phyloP scores from a whole-genome alignment of 495 filamentous ascomycete genomes.

The Parmelia sp. region DNA sequence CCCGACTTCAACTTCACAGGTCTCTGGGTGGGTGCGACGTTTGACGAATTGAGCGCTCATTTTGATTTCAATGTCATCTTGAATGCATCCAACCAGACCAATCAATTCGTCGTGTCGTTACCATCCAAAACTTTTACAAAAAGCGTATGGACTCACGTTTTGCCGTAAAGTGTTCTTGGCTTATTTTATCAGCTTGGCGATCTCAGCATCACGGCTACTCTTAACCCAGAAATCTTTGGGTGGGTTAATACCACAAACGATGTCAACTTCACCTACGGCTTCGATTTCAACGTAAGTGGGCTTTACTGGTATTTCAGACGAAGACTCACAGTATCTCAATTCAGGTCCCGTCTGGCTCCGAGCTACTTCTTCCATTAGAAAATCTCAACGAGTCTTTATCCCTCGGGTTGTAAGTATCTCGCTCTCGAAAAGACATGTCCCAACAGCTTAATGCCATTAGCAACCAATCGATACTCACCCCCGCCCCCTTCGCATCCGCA shows the following conservation, averaged over 20 bases:
- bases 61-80: slow-evolving; percentile 15
- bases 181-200: neutral
- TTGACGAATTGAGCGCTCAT: slow-evolving; percentile 10
- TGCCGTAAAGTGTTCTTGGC: neutral
- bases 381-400: slow-evolving; percentile 9
- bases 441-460: neutral
- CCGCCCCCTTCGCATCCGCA: slow-evolving; percentile 1
- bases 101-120: slow-evolving; percentile 10
- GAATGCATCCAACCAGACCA: slow-evolving; percentile 10
- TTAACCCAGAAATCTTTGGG: neutral
- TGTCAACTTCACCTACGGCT: slow-evolving; percentile 18
- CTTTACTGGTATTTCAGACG: neutral
- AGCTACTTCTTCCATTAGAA: slow-evolving; percentile 4
- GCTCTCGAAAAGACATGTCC: too few relatives aligned
- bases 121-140: slow-evolving; percentile 4
- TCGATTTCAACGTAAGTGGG: slow-evolving; percentile 14
- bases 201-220: neutral
- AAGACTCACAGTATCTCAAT: neutral
- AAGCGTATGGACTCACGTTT: neutral
- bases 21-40: slow-evolving; percentile 16
- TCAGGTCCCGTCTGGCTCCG: slow-evolving; percentile 9
- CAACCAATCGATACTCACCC: slow-evolving; percentile 9
- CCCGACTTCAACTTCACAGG: slow-evolving; percentile 22
- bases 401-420: slow-evolving; percentile 13
- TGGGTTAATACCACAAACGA: slow-evolving; percentile 16